Evolutionary conservation across 768 basidiomycete genomes (phyloP).

Genomic region (Amanita molliuscula): DNA sequence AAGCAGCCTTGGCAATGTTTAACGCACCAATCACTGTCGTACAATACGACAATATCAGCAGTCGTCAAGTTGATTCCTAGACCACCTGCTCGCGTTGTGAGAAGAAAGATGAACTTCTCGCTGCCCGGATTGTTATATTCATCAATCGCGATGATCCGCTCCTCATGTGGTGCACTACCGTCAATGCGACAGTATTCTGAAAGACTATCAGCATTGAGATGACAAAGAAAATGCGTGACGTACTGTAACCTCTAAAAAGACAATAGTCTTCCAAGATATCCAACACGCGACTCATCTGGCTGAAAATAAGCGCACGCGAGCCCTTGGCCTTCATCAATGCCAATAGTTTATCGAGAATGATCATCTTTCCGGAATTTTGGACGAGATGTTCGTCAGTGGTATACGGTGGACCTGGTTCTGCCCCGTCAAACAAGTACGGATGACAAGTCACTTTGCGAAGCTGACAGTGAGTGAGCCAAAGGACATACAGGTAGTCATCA

Average conservation of each 20-base stretch:
- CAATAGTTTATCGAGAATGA: slow-evolving; percentile 91
- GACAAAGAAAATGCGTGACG: slow-evolving; percentile 18
- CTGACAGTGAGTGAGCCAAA: slow-evolving; percentile 17
- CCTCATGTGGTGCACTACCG: slow-evolving; percentile 91
- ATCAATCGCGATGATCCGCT: slow-evolving; percentile 91
- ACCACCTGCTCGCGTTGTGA: slow-evolving; percentile 95
- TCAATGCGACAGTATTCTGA: slow-evolving; percentile 95
- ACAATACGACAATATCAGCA: slow-evolving; percentile 91
- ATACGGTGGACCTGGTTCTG: slow-evolving; percentile 98
- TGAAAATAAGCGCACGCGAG: slow-evolving; percentile 95
- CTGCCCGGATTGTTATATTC: slow-evolving; percentile 93
- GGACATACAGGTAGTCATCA: background rate
- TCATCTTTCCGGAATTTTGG: slow-evolving; percentile 93
- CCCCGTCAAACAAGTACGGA: slow-evolving; percentile 89
- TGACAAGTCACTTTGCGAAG: slow-evolving; percentile 84
- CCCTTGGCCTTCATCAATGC: slow-evolving; percentile 82
- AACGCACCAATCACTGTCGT: slow-evolving; percentile 89
- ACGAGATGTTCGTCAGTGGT: slow-evolving; percentile 97
- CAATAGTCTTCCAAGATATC: slow-evolving; percentile 98
- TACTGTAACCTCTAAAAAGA: slow-evolving; percentile 82
- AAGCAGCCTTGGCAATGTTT: background rate
- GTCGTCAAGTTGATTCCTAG: slow-evolving; percentile 94
- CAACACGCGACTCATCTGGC: slow-evolving; percentile 98
- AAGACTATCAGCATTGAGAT: slow-evolving; percentile 3
- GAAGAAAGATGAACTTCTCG: slow-evolving; percentile 93